Conservation (phyloP, 257 asterid species). For the Catharanthus roseus region DNA sequence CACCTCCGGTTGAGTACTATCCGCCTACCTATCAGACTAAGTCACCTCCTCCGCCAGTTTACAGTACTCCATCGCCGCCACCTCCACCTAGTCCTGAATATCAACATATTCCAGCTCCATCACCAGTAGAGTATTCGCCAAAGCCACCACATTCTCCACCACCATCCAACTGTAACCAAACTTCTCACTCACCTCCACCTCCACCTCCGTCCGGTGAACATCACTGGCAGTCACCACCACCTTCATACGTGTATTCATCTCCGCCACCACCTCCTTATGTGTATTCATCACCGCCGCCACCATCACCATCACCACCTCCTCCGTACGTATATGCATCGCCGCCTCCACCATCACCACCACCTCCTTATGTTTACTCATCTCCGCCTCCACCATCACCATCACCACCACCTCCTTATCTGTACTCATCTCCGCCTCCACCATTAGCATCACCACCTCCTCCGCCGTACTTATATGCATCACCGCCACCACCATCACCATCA, state of each 20-base stretch:
- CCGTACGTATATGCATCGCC: conserved; percentile 32
- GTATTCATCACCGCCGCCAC: conserved; percentile 29
- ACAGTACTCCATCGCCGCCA: conserved; percentile 17
- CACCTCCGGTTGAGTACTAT: too few relatives aligned
- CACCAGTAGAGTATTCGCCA: conserved; percentile 17
- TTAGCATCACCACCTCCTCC: conserved; percentile 36
- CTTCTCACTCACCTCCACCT: conserved; percentile 26
- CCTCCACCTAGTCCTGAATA: conserved; percentile 20
- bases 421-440: conserved; percentile 30
- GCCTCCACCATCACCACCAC: conserved; percentile 30
- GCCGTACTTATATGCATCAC: conserved; percentile 25
- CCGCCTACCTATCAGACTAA: neutral
- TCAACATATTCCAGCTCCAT: conserved; percentile 19
- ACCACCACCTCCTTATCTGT: conserved; percentile 8
- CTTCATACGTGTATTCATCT: conserved; percentile 15
- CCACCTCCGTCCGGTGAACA: conserved; percentile 20
- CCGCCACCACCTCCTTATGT: conserved; percentile 22
- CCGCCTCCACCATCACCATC: conserved; percentile 22
- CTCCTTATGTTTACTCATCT: conserved; percentile 20
- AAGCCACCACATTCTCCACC: conserved; percentile 31
- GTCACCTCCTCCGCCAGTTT: conserved; percentile 16
- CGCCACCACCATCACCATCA: conserved; percentile 22
- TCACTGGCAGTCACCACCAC: conserved; percentile 17
- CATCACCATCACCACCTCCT: conserved; percentile 21
- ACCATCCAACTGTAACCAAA: conserved; percentile 10